Evolutionary conservation across 495 filamentous ascomycete species (phyloP).

Genomic region (Trichoderma virens): DNA sequence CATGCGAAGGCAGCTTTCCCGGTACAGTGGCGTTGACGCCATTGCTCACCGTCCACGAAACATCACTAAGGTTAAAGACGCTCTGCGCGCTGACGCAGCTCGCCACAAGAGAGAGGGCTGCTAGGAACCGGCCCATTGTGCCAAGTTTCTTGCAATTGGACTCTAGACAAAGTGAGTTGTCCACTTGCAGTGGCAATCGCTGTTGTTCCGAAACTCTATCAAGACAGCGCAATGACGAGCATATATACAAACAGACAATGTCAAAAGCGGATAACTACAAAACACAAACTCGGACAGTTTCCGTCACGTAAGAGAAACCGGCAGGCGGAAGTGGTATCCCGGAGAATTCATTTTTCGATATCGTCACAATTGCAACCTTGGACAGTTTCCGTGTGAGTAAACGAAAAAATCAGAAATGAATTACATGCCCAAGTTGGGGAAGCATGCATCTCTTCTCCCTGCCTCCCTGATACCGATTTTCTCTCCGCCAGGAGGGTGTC

Average conservation of each 20-base stretch:
- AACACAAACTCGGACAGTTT: not conserved
- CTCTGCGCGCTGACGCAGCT: conserved; percentile 9
- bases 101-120: not conserved
- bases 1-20: conserved; percentile 54
- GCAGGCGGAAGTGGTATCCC: too few species aligned
- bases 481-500: not conserved
- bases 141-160: not conserved
- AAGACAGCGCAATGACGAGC: not conserved
- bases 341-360: too few species aligned
- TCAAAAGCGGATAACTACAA: not conserved
- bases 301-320: not conserved
- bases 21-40: conserved; percentile 48
- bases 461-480: not conserved
- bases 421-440: not conserved
- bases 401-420: not conserved
- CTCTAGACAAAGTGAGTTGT: not conserved
- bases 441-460: too few species aligned
- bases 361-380: too few species aligned
- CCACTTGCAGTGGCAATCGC: not conserved
- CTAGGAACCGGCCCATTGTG: not conserved
- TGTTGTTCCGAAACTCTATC: not conserved
- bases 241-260: not conserved
- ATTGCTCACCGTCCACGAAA: conserved; percentile 50
- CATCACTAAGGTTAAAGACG: conserved; percentile 36
- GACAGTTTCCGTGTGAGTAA: not conserved